Conservation (phyloP, 176 grass and related monocot species). For the Phoenix roebelenii region DNA sequence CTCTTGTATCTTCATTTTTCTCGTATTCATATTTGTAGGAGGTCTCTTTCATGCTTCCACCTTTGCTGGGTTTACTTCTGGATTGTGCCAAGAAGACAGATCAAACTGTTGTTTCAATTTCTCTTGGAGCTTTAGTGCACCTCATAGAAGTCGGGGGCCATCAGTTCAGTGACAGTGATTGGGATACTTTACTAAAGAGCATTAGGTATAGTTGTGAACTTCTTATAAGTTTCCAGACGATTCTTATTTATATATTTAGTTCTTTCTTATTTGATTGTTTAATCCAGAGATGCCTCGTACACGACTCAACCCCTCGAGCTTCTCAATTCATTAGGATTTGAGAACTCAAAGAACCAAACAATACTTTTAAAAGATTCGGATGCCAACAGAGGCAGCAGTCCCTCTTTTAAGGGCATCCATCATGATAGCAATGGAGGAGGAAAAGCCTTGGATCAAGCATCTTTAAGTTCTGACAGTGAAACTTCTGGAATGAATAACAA, state of each 20-base stretch:
- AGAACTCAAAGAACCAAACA: conserved; percentile 56
- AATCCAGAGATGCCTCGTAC: conserved; percentile 86
- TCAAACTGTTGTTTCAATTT: conserved; percentile 94
- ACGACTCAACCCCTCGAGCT: conserved; percentile 94
- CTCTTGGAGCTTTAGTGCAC: conserved; percentile 95
- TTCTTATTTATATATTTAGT: too few species aligned
- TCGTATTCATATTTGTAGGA: conserved; percentile 36
- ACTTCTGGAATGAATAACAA: conserved; percentile 7
- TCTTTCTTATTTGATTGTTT: conserved; percentile 15
- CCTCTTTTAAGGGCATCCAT: conserved; percentile 18
- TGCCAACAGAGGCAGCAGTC: conserved; percentile 16
- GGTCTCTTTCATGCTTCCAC: conserved; percentile 99
- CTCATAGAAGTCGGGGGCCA: conserved; percentile 95
- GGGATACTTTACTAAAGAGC: conserved; percentile 97
- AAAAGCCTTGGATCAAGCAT: conserved; percentile 2
- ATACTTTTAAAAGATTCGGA: conserved; percentile 38
- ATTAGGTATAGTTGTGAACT: conserved; percentile 48
- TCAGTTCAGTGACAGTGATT: conserved; percentile 84
- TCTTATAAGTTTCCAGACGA: too few species aligned
- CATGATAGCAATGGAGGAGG: conserved; percentile 35
- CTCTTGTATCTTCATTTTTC: conserved; percentile 14
- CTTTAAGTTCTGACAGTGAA: conserved; percentile 35
- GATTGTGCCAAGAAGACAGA: conserved; percentile 99
- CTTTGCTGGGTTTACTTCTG: conserved; percentile 80
- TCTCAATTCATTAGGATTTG: conserved; percentile 92